Conservation (phyloP, 2,329 filamentous ascomycete species). For the Conoideocrella luteorostrata region DNA sequence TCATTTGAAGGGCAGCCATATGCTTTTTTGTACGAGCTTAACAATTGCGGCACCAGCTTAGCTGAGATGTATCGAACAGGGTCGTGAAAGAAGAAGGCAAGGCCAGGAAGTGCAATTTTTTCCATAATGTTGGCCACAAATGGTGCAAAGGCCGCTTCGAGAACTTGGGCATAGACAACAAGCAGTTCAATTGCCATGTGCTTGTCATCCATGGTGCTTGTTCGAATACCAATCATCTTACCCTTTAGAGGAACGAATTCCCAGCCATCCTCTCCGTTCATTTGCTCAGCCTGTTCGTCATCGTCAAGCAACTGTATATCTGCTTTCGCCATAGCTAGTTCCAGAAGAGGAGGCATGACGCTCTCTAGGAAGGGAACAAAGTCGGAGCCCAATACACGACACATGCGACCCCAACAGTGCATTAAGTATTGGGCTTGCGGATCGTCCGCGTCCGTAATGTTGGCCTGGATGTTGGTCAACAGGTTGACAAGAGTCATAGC, state of each 20-base stretch:
- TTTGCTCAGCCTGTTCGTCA: slow-evolving; percentile 85
- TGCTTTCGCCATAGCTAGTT: slow-evolving; percentile 88
- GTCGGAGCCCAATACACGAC: slow-evolving; percentile 80
- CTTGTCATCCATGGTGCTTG: slow-evolving; percentile 94
- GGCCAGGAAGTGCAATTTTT: slow-evolving; percentile 86
- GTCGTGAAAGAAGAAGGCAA: slow-evolving; percentile 99
- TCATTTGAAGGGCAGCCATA: slow-evolving; percentile 76
- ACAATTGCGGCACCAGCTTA: slow-evolving; percentile 85
- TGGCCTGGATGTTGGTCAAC: slow-evolving; percentile 77
- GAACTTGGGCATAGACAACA: slow-evolving; percentile 91
- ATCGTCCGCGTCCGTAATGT: slow-evolving; percentile 84
- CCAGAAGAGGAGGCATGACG: slow-evolving; percentile 89
- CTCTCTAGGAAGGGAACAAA: slow-evolving; percentile 89
- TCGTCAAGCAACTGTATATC: slow-evolving; percentile 95
- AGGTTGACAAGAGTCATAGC: slow-evolving; percentile 82
- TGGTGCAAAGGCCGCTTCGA: slow-evolving; percentile 87
- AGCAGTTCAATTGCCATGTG: slow-evolving; percentile 99
- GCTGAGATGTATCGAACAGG: slow-evolving; percentile 92
- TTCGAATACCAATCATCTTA: slow-evolving; percentile 97
- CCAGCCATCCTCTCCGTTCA: slow-evolving; percentile 95
- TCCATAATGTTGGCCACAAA: slow-evolving; percentile 93
- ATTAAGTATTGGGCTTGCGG: slow-evolving; percentile 95
- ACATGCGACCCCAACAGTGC: slow-evolving; percentile 99
- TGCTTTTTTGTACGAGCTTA: slow-evolving; percentile 90
- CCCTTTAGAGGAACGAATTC: slow-evolving; percentile 94